Conservation (phyloP, 805 yeast genomes). For the Barnettozyma botsteinii region DNA sequence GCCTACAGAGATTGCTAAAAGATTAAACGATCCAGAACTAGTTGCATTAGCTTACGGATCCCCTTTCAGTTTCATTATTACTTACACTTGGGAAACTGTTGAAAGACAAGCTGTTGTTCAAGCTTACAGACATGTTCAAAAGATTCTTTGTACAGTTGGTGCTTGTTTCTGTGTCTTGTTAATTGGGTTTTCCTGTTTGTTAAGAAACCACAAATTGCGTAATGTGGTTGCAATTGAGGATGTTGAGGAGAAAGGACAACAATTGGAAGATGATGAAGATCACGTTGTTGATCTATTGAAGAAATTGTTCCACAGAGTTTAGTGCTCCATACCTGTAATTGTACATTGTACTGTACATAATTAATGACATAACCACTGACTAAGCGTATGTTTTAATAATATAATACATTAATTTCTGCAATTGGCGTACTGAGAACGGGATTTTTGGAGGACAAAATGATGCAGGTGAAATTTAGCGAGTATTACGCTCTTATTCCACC, state of each 20-base stretch:
- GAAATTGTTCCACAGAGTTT: neutral
- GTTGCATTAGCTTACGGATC: conserved; percentile 40
- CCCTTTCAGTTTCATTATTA: conserved; percentile 43
- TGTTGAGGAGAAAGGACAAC: conserved; percentile 9
- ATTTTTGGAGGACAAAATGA: too few species aligned
- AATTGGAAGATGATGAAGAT: conserved; percentile 3
- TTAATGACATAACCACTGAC: neutral
- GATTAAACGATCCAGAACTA: conserved; percentile 13
- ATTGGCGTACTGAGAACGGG: too few species aligned
- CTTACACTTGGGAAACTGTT: conserved; percentile 53
- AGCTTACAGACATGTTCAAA: conserved; percentile 53
- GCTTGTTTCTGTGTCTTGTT: conserved; percentile 49
- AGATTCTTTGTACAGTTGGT: conserved; percentile 49
- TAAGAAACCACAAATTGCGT: conserved; percentile 47
- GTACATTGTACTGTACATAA: too few species aligned
- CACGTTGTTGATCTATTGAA: neutral
- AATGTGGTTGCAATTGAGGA: conserved; percentile 12
- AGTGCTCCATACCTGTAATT: neutral
- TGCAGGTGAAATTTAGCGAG: too few species aligned
- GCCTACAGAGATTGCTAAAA: conserved; percentile 15
- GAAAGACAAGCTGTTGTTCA: conserved; percentile 47
- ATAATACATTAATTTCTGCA: too few species aligned
- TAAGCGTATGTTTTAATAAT: too few species aligned
- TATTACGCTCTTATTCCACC: neutral
- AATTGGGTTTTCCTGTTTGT: conserved; percentile 39